Percentiles rank a stretch among this genome's conserved stretches.
These are phyloP conservation scores for Globisporangium acanthophoron DNA, from an alignment of 352 stramenopile genomes.

Conservation along the genomic window DNA sequence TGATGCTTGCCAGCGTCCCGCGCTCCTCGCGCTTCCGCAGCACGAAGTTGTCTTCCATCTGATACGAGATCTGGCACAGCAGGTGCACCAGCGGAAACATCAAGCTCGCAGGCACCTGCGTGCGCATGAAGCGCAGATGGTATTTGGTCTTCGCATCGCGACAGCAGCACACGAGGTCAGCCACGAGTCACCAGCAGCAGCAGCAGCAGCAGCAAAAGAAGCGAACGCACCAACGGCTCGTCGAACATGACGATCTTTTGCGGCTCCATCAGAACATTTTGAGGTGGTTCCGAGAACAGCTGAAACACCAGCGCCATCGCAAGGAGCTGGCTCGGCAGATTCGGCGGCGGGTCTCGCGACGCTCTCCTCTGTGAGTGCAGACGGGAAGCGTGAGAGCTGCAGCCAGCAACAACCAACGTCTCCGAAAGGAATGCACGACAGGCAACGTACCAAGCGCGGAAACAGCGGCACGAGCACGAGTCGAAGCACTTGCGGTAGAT, in stretches of 20 bases:
- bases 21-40: conserved; percentile 78
- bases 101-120: conserved; percentile 67
- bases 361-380: conserved; percentile 34
- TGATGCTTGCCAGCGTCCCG: conserved; percentile 65
- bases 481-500: conserved; percentile 78
- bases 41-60: conserved; percentile 82
- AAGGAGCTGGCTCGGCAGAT: conserved; percentile 73
- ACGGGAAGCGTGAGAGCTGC: conserved; percentile 1
- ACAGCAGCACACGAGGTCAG: conserved; percentile 1
- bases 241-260: conserved; percentile 84
- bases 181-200: background rate
- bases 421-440: background rate
- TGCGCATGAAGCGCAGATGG: conserved; percentile 73
- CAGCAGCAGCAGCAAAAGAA: conserved; percentile 2
- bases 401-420: background rate
- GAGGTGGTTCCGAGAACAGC: conserved; percentile 76
- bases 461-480: conserved; percentile 81
- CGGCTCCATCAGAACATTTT: conserved; percentile 70
- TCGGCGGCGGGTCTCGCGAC: conserved; percentile 65
- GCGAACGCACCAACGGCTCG: conserved; percentile 68
- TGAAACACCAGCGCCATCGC: conserved; percentile 84
- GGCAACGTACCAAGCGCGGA: conserved; percentile 43
- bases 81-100: conserved; percentile 84
- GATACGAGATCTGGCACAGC: conserved; percentile 85
- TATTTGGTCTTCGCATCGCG: conserved; percentile 70